Percentiles rank a stretch among this genome's conserved stretches.
phyloP scores from a whole-genome alignment of 2,329 filamentous ascomycete genomes.

The Pseudovirgaria hyperparasitica region DNA sequence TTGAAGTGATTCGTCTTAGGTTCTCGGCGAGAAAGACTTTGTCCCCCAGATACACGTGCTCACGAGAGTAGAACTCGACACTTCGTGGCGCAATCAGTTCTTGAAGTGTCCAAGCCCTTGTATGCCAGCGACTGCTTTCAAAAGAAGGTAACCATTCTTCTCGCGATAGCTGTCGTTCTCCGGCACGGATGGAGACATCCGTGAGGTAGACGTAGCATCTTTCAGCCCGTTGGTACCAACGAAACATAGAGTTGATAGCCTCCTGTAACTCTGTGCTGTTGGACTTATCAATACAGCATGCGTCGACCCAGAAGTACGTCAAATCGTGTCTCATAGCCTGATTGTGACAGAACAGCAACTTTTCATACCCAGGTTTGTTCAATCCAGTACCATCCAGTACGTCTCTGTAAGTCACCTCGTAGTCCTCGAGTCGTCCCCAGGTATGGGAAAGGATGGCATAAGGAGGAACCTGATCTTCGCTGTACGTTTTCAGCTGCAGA shows the following conservation, averaged over 20 bases:
- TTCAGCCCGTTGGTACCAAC: conserved; percentile 3
- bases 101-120: conserved; percentile 3
- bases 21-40: not conserved
- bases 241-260: conserved; percentile 7
- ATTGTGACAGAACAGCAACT: conserved; percentile 1
- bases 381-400: conserved; percentile 1
- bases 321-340: conserved; percentile 1
- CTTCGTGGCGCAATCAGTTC: conserved; percentile 1
- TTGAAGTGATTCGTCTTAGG: conserved; percentile 4
- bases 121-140: conserved; percentile 2
- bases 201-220: conserved; percentile 4
- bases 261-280: conserved; percentile 3
- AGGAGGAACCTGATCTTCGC: too few relatives aligned
- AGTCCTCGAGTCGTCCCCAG: conserved; percentile 1
- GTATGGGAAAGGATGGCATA: conserved; percentile 5
- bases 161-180: too few relatives aligned
- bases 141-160: too few relatives aligned
- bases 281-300: conserved; percentile 4
- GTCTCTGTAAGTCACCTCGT: conserved; percentile 3
- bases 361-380: conserved; percentile 1
- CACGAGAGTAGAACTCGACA: conserved; percentile 2
- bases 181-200: conserved; percentile 3
- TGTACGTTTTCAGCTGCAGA: too few relatives aligned
- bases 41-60: conserved; percentile 1
- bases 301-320: conserved; percentile 2